phyloP scores from a whole-genome alignment of 192 early-diverging fungal species.

The Coemansia sp. region DNA sequence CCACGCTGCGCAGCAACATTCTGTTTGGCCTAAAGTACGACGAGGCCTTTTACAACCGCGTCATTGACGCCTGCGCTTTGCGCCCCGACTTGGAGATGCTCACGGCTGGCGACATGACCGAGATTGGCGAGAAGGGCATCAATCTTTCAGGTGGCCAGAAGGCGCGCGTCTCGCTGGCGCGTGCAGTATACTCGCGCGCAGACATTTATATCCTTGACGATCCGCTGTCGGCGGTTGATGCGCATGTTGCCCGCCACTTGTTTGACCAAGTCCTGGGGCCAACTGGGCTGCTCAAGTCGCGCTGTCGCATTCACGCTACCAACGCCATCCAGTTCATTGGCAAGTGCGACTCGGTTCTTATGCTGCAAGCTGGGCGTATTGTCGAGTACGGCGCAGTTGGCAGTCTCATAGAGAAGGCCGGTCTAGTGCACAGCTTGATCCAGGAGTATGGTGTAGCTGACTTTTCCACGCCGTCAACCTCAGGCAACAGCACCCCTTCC shows the following conservation, averaged over 20 bases:
- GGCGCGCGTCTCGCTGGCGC: constrained; percentile 59
- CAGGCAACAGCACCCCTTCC: not conserved
- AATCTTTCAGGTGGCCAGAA: constrained; percentile 94
- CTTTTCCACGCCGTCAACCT: constrained; percentile 2
- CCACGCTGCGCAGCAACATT: constrained; percentile 91
- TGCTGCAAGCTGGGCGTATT: constrained; percentile 76
- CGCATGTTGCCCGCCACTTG: constrained; percentile 77
- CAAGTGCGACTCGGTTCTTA: constrained; percentile 66
- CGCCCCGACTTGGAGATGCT: constrained; percentile 84
- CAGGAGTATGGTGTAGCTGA: constrained; percentile 66
- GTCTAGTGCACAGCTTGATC: constrained; percentile 69
- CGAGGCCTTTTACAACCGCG: constrained; percentile 72
- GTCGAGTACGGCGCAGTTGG: constrained; percentile 70
- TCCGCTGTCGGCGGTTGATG: constrained; percentile 65
- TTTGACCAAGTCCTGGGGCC: constrained; percentile 92
- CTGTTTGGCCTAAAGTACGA: constrained; percentile 84
- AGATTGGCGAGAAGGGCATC: constrained; percentile 92
- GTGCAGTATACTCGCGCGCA: constrained; percentile 87
- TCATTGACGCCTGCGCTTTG: constrained; percentile 83
- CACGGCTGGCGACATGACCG: constrained; percentile 87
- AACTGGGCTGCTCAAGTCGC: constrained; percentile 76
- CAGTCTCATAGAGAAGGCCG: constrained; percentile 65
- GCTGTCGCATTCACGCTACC: constrained; percentile 82
- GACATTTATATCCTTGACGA: constrained; percentile 84
- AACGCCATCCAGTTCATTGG: constrained; percentile 81